Evolutionary conservation across 305 asterid genomes (phyloP).

Genomic region (Fraxinus albicans): DNA sequence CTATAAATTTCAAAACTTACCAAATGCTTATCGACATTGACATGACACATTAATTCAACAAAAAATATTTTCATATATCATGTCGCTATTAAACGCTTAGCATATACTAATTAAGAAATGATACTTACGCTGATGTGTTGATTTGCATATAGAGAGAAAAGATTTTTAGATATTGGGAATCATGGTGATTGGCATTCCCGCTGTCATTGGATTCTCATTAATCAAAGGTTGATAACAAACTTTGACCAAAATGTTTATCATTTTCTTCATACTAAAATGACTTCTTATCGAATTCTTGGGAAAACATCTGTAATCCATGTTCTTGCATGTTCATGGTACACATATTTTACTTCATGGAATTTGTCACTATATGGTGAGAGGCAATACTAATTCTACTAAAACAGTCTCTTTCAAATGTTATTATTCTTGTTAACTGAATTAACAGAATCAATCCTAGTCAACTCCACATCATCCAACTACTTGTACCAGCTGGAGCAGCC

Average conservation of each 20-base stretch:
- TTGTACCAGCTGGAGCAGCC: too few species aligned
- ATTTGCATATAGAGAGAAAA: not conserved
- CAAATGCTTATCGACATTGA: not conserved
- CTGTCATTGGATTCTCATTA: conserved; percentile 38
- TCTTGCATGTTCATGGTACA: conserved; percentile 40
- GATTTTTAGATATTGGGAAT: not conserved
- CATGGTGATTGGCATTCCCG: conserved; percentile 37
- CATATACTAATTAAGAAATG: not conserved
- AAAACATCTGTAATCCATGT: conserved; percentile 34
- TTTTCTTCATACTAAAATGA: conserved; percentile 9
- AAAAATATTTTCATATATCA: not conserved
- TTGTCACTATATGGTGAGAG: conserved; percentile 20
- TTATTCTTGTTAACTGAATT: too few species aligned
- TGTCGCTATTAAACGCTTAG: not conserved
- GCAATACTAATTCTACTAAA: not conserved
- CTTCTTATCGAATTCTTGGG: conserved; percentile 5
- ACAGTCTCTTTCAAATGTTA: not conserved
- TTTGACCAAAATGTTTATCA: conserved; percentile 32
- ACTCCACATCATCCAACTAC: too few species aligned
- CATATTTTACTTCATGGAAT: conserved; percentile 1
- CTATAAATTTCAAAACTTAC: not conserved
- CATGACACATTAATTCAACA: not conserved
- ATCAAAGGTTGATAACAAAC: conserved; percentile 26
- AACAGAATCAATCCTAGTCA: too few species aligned
- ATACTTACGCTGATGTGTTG: not conserved